Conservation (phyloP, 257 asterid genomes). For the Nicotiana sylvestris region DNA sequence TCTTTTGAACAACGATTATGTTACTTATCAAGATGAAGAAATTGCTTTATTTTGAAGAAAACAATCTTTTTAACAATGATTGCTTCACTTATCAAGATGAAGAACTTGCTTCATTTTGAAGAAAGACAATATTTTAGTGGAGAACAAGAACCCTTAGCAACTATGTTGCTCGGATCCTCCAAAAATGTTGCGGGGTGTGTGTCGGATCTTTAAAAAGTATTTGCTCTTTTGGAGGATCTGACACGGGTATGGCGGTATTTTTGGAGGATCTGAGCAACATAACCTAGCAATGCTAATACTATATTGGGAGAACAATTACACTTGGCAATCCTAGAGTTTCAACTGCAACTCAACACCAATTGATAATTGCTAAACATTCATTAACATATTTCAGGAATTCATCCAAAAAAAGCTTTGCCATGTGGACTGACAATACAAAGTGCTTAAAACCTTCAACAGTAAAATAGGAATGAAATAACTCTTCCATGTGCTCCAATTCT, state of each 20-base stretch:
- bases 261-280: background rate
- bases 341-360: background rate
- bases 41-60: background rate
- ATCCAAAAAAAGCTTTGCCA: background rate
- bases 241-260: too few relatives aligned
- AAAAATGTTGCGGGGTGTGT: too few relatives aligned
- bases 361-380: background rate
- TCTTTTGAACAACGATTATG: too few relatives aligned
- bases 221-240: too few relatives aligned
- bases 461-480: background rate
- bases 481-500: background rate
- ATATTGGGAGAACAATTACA: background rate
- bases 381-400: background rate
- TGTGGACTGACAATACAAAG: background rate
- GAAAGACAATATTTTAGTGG: background rate
- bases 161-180: too few relatives aligned
- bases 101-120: background rate
- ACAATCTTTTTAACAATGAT: background rate
- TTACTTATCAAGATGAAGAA: background rate
- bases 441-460: background rate
- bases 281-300: background rate
- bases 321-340: slow-evolving; percentile 1
- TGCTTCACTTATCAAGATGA: background rate
- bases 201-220: too few relatives aligned
- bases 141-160: background rate